A percentile compares a stretch with the other conserved stretches of the same genome.
phyloP scores from a whole-genome alignment of 352 stramenopile genomes.

The Pythium scleroteichum region DNA sequence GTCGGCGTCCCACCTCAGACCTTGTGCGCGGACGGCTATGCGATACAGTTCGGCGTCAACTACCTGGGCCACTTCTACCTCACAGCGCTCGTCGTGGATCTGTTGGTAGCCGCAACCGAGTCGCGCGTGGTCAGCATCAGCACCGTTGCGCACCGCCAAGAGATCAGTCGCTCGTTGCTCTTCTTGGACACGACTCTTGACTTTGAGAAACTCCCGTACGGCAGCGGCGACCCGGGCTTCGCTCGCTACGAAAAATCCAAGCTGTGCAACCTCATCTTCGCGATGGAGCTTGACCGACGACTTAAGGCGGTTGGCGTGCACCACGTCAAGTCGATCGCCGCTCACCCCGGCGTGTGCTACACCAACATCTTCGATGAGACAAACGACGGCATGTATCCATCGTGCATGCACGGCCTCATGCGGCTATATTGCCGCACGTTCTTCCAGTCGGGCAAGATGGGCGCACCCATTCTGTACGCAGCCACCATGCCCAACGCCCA shows the following conservation, averaged over 20 bases:
- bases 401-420: conserved; percentile 8
- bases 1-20: conserved; percentile 15
- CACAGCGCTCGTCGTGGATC: conserved; percentile 40
- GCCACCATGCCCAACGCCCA: conserved; percentile 4
- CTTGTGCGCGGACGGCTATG: conserved; percentile 31
- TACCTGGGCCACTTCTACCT: conserved; percentile 55
- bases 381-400: conserved; percentile 28
- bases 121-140: conserved; percentile 47
- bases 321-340: conserved; percentile 39
- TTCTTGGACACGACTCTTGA: conserved; percentile 14
- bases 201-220: conserved; percentile 32
- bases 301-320: conserved; percentile 25
- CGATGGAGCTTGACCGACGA: conserved; percentile 45
- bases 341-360: conserved; percentile 12
- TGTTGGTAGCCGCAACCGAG: conserved; percentile 24
- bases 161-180: conserved; percentile 15
- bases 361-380: conserved; percentile 25
- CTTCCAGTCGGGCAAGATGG: conserved; percentile 13
- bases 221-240: conserved; percentile 23
- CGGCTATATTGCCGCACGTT: background rate
- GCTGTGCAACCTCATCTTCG: conserved; percentile 52
- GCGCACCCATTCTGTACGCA: conserved; percentile 14
- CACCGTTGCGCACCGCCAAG: conserved; percentile 37
- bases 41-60: conserved; percentile 52
- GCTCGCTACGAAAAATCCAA: conserved; percentile 48